phyloP scores from a whole-genome alignment of 2,329 filamentous ascomycete species.

The Sporothrix curviconia region DNA sequence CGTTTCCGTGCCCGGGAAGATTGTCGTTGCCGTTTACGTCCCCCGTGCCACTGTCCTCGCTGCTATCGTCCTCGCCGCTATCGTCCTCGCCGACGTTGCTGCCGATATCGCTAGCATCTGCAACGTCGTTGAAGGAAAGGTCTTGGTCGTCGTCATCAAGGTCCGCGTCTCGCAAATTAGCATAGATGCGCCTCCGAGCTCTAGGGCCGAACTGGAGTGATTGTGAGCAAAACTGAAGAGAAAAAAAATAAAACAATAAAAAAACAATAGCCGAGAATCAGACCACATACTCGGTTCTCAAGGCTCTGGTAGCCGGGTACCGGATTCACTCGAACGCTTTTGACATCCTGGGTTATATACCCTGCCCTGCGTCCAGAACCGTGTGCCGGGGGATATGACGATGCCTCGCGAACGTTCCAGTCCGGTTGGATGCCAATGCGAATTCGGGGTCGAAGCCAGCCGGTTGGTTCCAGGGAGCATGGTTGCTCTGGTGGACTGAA shows the following conservation, averaged over 20 bases:
- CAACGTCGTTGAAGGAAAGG: background rate
- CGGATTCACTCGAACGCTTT: slow-evolving; percentile 23
- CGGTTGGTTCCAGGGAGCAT: too few relatives aligned
- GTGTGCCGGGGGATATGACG: background rate
- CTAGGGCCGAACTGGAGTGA: slow-evolving; percentile 15
- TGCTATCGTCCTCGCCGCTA: background rate
- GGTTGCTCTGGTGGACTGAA: too few relatives aligned
- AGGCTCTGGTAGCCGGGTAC: slow-evolving; percentile 24
- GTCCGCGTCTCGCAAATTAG: background rate
- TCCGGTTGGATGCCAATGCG: too few relatives aligned
- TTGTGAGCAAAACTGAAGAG: background rate
- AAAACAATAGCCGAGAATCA: too few relatives aligned
- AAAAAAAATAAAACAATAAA: background rate
- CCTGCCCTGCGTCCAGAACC: too few relatives aligned
- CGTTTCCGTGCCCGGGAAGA: background rate
- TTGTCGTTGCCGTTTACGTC: background rate
- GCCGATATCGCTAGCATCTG: background rate
- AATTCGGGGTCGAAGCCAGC: too few relatives aligned
- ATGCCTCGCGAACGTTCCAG: too few relatives aligned
- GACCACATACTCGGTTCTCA: slow-evolving; percentile 25
- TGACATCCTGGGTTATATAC: slow-evolving; percentile 12
- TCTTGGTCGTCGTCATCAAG: background rate
- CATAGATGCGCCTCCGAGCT: slow-evolving; percentile 10
- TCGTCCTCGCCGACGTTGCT: background rate
- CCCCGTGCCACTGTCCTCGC: background rate